These are phyloP conservation scores for Ceratobasidium sp. DNA, from an alignment of 1,284 basidiomycete genomes.

Conservation along the genomic window DNA sequence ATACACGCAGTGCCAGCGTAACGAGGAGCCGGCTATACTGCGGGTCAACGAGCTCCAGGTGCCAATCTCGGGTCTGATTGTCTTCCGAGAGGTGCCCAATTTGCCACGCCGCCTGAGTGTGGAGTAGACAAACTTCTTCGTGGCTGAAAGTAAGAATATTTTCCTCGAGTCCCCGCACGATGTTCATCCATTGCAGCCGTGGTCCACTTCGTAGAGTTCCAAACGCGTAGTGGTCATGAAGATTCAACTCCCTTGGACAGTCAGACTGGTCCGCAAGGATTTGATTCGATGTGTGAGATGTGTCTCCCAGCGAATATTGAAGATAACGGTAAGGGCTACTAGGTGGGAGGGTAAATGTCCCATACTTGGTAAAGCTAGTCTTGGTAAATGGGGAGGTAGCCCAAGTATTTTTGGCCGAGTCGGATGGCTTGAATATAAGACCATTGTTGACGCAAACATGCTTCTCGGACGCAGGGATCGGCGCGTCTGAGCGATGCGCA, in stretches of 20 bases:
- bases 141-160: constrained; percentile 56
- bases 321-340: constrained; percentile 56
- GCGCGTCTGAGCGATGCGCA: constrained; percentile 56
- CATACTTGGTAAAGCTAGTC: constrained; percentile 50
- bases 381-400: constrained; percentile 44
- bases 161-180: constrained; percentile 58
- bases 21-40: constrained; percentile 25
- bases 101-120: constrained; percentile 56
- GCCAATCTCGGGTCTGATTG: constrained; percentile 24
- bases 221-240: constrained; percentile 62
- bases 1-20: neutral
- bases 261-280: constrained; percentile 59
- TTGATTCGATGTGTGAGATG: constrained; percentile 59
- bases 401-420: constrained; percentile 42
- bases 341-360: constrained; percentile 53
- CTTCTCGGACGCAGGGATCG: constrained; percentile 52
- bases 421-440: constrained; percentile 51
- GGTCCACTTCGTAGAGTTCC: constrained; percentile 59
- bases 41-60: constrained; percentile 10
- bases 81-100: constrained; percentile 34
- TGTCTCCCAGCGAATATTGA: constrained; percentile 56
- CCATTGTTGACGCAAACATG: constrained; percentile 57
- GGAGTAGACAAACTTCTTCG: constrained; percentile 58
- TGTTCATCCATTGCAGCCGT: constrained; percentile 63
- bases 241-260: constrained; percentile 55